Conservation (phyloP, 106 monocot genomes). For the Dendrobium officinale region DNA sequence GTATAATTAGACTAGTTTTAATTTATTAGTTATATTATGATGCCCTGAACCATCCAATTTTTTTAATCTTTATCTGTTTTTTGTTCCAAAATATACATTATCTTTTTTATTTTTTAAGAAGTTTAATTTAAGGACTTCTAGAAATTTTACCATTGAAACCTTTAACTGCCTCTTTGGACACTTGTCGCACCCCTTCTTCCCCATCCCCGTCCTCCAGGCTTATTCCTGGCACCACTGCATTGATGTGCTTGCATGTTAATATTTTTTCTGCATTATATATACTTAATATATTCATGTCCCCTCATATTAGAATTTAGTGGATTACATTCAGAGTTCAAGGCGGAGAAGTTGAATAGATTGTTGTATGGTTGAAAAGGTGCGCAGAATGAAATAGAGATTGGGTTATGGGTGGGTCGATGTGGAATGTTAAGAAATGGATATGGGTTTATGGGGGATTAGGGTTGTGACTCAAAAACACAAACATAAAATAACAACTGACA, state of each 20-base stretch:
- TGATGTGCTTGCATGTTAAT: neutral
- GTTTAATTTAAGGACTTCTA: no score
- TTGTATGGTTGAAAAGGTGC: neutral
- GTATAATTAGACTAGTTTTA: no score
- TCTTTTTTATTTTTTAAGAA: no score
- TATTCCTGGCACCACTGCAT: neutral
- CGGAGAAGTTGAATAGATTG: neutral
- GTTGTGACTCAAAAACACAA: neutral
- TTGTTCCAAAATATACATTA: no score
- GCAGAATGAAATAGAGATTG: neutral
- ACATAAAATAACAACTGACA: neutral
- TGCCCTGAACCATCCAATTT: no score
- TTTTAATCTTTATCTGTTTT: no score
- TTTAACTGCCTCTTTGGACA: no score
- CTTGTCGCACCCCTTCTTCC: neutral
- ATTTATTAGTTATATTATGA: no score
- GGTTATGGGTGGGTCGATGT: neutral
- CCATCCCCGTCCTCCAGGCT: neutral
- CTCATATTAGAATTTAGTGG: neutral
- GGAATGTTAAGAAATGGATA: neutral
- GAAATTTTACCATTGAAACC: no score
- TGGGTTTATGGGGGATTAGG: neutral
- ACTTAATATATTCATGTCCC: neutral
- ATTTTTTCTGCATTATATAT: neutral
- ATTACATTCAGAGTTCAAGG: neutral